Evolutionary conservation across 345 rosid species (phyloP), one percentile per base, ranked within the genome.

Genomic region (Euclidium syriacum): DNA sequence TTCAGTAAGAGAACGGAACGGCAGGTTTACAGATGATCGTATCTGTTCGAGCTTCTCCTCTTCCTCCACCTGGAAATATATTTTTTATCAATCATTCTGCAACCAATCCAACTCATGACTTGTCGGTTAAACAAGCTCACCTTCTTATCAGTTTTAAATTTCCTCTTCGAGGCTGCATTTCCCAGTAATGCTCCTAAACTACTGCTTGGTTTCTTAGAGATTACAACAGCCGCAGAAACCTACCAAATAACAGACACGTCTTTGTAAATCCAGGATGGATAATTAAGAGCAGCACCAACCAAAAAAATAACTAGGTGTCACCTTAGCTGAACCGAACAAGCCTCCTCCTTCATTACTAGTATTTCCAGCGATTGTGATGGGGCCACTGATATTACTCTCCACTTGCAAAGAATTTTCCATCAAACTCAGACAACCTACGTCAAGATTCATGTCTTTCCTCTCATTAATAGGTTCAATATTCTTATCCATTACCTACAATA

Each of bases 141-240:
- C 68, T 71, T 81, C 57, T 79, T 83, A 29, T 67, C 73, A 8
- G 61, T 53, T 54, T 76, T 78, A 27, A 47, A 46, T 53, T 77
- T 85, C 67, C 76, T 85, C 79, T 82, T 89, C 20, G 86, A 52
- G 52, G 69, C 69, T 55, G 69, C 62, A 54, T 20, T 62, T 55
- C 69, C 74, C 44, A 87, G 70, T 70, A 94, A 68, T 11, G 90
- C 87, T 60, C 90, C 96, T 55, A 94, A 76, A 67, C 83, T 85
- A 68, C 88, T 77, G 63, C 76, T 75, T 49, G 96, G 88, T 74
- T 87, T 87, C 86, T 79, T 90, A 42, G 72, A 77, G 30, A 70
- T 54, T 17, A 39, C 2, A 75, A 90, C 83, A 26, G 87, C 79
- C 40, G 70, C 83, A 68, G 82, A 50, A 67, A 40, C 81, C 97